Evolutionary conservation across 805 yeast species (phyloP).

Genomic region (Suhomyces pyralidae): DNA sequence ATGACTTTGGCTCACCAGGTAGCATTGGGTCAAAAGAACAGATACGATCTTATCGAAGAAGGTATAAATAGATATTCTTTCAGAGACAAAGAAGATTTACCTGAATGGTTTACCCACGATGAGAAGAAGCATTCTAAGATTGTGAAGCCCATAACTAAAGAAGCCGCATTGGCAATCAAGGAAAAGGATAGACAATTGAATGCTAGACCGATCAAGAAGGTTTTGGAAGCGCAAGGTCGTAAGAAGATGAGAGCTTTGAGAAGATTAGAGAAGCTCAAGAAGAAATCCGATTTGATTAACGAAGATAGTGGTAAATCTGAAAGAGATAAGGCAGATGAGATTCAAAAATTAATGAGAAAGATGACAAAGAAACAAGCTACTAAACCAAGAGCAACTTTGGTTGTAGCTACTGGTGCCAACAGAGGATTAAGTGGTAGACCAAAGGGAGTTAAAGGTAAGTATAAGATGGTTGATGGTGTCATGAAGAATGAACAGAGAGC

Average conservation of each 20-base stretch:
- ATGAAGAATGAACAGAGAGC: constrained; percentile 98
- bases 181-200: constrained; percentile 60
- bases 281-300: constrained; percentile 87
- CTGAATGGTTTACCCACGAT: constrained; percentile 96
- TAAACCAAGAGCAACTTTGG: constrained; percentile 83
- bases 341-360: constrained; percentile 78
- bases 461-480: constrained; percentile 98
- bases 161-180: constrained; percentile 48
- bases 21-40: constrained; percentile 83
- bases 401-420: constrained; percentile 83
- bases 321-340: constrained; percentile 92
- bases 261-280: constrained; percentile 82
- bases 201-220: constrained; percentile 98
- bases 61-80: constrained; percentile 91
- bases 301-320: constrained; percentile 87
- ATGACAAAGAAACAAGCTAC: constrained; percentile 66
- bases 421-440: constrained; percentile 93
- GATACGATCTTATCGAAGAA: constrained; percentile 84
- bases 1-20: constrained; percentile 97
- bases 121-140: constrained; percentile 84
- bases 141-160: constrained; percentile 91
- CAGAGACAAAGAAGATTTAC: constrained; percentile 85
- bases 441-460: constrained; percentile 92
- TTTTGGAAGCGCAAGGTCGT: constrained; percentile 95
- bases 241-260: constrained; percentile 90